Conservation (phyloP, 441 rosid genomes). For the Jatropha multifida region DNA sequence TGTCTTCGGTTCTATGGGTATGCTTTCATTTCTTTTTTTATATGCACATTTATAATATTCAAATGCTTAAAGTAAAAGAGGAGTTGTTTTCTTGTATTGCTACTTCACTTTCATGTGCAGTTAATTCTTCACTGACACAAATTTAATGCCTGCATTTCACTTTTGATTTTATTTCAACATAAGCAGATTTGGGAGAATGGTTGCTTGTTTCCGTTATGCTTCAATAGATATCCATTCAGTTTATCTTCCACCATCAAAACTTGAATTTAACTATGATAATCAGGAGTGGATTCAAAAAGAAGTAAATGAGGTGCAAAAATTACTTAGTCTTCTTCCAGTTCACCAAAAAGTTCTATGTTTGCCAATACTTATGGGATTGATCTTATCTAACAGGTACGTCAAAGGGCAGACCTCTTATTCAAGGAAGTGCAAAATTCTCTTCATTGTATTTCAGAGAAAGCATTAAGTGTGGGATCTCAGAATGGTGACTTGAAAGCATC, state of each 20-base stretch:
- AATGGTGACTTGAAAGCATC: slow-evolving; percentile 30
- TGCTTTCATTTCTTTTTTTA: slow-evolving; percentile 16
- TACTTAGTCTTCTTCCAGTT: slow-evolving; percentile 10
- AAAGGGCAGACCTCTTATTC: slow-evolving; percentile 73
- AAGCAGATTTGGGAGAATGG: slow-evolving; percentile 88
- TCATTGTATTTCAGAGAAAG: slow-evolving; percentile 45
- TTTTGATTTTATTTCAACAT: slow-evolving; percentile 13
- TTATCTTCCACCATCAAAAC: slow-evolving; percentile 75
- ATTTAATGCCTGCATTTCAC: not conserved
- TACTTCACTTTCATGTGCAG: not conserved
- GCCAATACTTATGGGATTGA: slow-evolving; percentile 21
- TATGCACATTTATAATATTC: slow-evolving; percentile 3
- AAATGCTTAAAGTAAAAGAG: not conserved
- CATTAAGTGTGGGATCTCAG: slow-evolving; percentile 34
- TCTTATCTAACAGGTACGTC: slow-evolving; percentile 53
- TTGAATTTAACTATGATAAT: slow-evolving; percentile 64
- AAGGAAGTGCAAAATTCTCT: slow-evolving; percentile 64
- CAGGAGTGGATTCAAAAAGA: slow-evolving; percentile 89
- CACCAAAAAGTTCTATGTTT: slow-evolving; percentile 17
- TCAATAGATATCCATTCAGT: slow-evolving; percentile 86
- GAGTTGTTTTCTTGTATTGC: not conserved
- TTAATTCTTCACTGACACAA: not conserved
- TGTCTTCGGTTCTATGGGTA: slow-evolving; percentile 99
- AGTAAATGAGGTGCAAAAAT: slow-evolving; percentile 55
- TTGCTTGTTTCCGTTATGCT: slow-evolving; percentile 95